phyloP scores from a whole-genome alignment of 148 eudicot species.

The Rheum nobile region DNA sequence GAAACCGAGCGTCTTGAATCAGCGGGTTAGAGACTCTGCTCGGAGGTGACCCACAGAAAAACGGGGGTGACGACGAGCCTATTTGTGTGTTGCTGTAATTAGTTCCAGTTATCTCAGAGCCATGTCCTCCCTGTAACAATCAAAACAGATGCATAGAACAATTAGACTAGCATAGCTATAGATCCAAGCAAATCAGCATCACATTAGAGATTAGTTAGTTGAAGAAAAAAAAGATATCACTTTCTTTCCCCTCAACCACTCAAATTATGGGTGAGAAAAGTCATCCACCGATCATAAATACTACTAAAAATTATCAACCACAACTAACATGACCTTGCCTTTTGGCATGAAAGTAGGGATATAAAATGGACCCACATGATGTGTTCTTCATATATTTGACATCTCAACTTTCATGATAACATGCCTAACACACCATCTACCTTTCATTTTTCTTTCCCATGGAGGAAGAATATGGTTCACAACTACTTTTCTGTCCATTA shows the following conservation, averaged over 20 bases:
- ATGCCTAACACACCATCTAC: constrained; percentile 2
- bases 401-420: not conserved
- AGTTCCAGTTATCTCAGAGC: constrained; percentile 32
- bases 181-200: not conserved
- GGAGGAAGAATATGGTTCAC: constrained; percentile 4
- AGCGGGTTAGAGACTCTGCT: constrained; percentile 98
- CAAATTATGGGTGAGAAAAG: not conserved
- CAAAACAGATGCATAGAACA: not conserved
- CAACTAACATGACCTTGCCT: constrained; percentile 4
- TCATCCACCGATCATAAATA: not conserved
- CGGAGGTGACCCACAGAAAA: constrained; percentile 98
- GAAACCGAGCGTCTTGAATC: constrained; percentile 79
- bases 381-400: constrained; percentile 4
- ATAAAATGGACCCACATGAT: not conserved
- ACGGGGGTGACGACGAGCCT: constrained; percentile 91
- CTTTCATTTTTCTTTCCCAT: not conserved
- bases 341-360: not conserved
- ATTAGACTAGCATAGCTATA: not conserved
- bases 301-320: not conserved
- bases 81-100: constrained; percentile 16
- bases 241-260: not conserved
- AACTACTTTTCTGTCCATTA: not conserved
- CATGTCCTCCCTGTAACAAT: constrained; percentile 39
- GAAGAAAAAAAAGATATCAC: not conserved
- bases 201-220: not conserved